A percentile compares a stretch with the other conserved stretches of the same genome.
Evolutionary conservation across 306 rosid species (phyloP).

Genomic region (Dryas alaskensis): DNA sequence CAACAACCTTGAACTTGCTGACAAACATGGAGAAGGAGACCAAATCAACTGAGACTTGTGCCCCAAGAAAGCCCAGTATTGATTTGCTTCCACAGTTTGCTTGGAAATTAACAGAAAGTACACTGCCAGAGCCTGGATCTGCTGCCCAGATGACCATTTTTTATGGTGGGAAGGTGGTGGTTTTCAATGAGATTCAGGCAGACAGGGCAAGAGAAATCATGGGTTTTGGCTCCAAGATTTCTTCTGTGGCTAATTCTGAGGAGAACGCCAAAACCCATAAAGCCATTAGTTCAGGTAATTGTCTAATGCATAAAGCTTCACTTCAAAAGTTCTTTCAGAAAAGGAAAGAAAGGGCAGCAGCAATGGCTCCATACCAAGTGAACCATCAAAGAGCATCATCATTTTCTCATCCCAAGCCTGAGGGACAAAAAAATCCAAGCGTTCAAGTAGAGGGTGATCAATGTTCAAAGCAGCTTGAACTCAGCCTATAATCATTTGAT

Average conservation of each 20-base stretch:
- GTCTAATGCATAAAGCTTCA: conserved; percentile 74
- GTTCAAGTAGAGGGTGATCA: conserved; percentile 28
- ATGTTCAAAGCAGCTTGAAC: conserved; percentile 53
- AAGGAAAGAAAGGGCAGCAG: conserved; percentile 80
- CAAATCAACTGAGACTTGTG: conserved; percentile 32
- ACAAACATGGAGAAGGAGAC: conserved; percentile 44
- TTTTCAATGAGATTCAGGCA: conserved; percentile 50
- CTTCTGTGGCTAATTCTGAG: conserved; percentile 21
- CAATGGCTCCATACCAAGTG: conserved; percentile 70
- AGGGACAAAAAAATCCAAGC: conserved; percentile 19
- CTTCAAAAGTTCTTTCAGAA: conserved; percentile 86
- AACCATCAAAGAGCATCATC: conserved; percentile 17
- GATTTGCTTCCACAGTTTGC: conserved; percentile 42
- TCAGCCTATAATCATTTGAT: conserved; percentile 38
- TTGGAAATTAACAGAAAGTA: too few relatives aligned
- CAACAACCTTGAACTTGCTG: conserved; percentile 40
- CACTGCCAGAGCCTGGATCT: conserved; percentile 21
- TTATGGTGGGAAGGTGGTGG: conserved; percentile 63
- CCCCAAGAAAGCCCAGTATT: background rate
- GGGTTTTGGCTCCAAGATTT: conserved; percentile 46
- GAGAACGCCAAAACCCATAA: background rate
- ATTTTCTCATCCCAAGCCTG: conserved; percentile 25
- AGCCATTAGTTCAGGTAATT: conserved; percentile 37
- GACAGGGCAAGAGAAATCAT: conserved; percentile 68
- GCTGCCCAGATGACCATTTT: conserved; percentile 68